Conservation (phyloP, 768 basidiomycete species). For the Nevesoporus exiguus region DNA sequence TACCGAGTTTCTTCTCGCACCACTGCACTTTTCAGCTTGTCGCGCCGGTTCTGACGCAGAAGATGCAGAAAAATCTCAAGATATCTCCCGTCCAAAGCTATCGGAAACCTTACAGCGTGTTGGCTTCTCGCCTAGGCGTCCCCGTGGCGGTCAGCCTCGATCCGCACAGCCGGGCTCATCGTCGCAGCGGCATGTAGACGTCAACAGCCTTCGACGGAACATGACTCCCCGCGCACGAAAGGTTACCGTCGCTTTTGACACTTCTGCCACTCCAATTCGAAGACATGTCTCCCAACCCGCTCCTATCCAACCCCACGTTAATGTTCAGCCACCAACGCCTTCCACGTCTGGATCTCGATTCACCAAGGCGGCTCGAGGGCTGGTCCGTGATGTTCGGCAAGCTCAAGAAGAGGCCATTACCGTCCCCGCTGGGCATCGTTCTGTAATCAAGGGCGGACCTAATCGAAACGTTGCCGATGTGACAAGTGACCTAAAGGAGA, state of each 20-base stretch:
- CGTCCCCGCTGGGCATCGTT: constrained; percentile 2
- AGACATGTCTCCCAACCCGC: constrained; percentile 21
- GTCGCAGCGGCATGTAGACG: constrained; percentile 15
- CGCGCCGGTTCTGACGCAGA: constrained; percentile 48
- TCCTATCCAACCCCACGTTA: constrained; percentile 45
- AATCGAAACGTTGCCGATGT: constrained; percentile 25
- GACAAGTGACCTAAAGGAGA: constrained; percentile 3
- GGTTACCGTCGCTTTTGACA: constrained; percentile 29
- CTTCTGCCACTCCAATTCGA: constrained; percentile 25
- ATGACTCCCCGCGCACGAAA: constrained; percentile 36
- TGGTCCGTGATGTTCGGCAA: constrained; percentile 52
- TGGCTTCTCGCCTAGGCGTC: constrained; percentile 72
- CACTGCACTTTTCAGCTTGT: constrained; percentile 43
- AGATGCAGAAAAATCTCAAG: constrained; percentile 42
- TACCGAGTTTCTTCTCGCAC: not conserved
- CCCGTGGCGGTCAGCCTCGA: constrained; percentile 44
- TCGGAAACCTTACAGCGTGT: constrained; percentile 68
- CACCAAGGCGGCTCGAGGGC: constrained; percentile 53
- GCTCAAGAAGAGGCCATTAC: constrained; percentile 23
- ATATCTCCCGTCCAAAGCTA: constrained; percentile 55
- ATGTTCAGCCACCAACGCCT: constrained; percentile 60
- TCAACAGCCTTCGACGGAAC: constrained; percentile 16
- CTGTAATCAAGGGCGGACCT: constrained; percentile 22
- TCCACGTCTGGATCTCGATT: constrained; percentile 55
- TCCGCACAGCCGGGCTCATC: constrained; percentile 23